Evolutionary conservation across 2,329 filamentous ascomycete species (phyloP).

Genomic region (Alternaria novae-zelandiae): DNA sequence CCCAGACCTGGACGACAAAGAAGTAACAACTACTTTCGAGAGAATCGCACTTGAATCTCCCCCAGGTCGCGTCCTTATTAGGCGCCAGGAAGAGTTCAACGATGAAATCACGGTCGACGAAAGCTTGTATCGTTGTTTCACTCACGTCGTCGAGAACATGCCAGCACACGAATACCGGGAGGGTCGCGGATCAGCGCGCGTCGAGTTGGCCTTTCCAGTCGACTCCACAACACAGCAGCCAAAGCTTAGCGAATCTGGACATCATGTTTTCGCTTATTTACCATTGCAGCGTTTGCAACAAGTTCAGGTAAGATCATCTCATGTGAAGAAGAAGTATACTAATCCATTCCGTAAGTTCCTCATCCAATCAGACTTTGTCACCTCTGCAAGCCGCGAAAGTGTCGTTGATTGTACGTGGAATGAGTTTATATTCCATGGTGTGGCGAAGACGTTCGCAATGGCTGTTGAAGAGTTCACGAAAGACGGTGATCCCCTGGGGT

Average conservation of each 20-base stretch:
- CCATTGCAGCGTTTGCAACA: constrained; percentile 23
- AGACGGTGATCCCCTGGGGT: constrained; percentile 11
- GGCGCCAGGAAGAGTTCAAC: background rate
- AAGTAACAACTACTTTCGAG: background rate
- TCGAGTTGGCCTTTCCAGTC: constrained; percentile 34
- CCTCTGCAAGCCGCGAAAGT: constrained; percentile 28
- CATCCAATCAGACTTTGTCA: constrained; percentile 37
- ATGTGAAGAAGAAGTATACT: background rate
- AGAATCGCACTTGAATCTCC: background rate
- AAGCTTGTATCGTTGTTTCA: background rate
- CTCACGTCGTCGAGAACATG: constrained; percentile 1
- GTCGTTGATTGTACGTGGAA: constrained; percentile 31
- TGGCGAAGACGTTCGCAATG: constrained; percentile 16
- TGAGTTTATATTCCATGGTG: constrained; percentile 13
- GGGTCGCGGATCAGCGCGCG: background rate
- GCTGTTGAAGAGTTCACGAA: constrained; percentile 16
- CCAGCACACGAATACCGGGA: constrained; percentile 18
- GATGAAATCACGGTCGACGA: background rate
- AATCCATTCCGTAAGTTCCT: constrained; percentile 24
- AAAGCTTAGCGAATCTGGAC: constrained; percentile 17
- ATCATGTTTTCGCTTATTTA: constrained; percentile 28
- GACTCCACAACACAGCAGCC: constrained; percentile 13
- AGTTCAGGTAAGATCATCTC: constrained; percentile 20
- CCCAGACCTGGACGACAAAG: background rate
- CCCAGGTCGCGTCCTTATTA: background rate